phyloP scores from a whole-genome alignment of 345 rosid species.

The Boechera divaricarpa region DNA sequence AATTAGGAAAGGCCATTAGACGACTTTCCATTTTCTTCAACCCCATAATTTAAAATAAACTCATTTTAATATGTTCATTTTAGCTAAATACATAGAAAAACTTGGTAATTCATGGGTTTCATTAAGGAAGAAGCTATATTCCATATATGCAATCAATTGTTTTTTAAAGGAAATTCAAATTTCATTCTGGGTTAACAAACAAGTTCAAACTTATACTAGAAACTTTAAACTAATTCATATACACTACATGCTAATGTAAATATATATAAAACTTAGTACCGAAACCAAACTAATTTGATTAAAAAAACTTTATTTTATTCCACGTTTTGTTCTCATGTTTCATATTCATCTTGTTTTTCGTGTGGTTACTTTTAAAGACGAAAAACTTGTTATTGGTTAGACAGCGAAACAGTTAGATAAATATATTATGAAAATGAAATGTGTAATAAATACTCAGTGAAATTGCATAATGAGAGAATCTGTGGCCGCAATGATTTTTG shows the following conservation, averaged over 20 bases:
- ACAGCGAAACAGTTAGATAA: not conserved
- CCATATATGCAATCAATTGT: too few species aligned
- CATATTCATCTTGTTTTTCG: slow-evolving; percentile 6
- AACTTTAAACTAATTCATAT: not conserved
- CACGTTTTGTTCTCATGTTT: slow-evolving; percentile 22
- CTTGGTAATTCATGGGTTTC: not conserved
- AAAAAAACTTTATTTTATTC: not conserved
- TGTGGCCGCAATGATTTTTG: not conserved
- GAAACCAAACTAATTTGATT: not conserved
- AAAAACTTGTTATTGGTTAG: slow-evolving; percentile 10
- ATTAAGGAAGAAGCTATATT: too few species aligned
- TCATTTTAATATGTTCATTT: not conserved
- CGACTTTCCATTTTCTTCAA: slow-evolving; percentile 13
- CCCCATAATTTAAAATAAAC: not conserved
- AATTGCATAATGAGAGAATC: slow-evolving; percentile 5
- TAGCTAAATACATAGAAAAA: not conserved
- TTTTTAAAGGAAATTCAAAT: too few species aligned
- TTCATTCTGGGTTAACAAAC: not conserved
- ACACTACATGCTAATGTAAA: not conserved
- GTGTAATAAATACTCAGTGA: slow-evolving; percentile 10
- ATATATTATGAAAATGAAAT: not conserved
- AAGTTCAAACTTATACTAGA: not conserved
- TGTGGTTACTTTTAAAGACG: slow-evolving; percentile 6
- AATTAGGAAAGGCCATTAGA: slow-evolving; percentile 10
- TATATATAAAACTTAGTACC: not conserved